A percentile compares a stretch with the other conserved stretches of the same genome.
Evolutionary conservation across 2,329 filamentous ascomycete species (phyloP).

Genomic region (Bimuria novae-zelandiae): DNA sequence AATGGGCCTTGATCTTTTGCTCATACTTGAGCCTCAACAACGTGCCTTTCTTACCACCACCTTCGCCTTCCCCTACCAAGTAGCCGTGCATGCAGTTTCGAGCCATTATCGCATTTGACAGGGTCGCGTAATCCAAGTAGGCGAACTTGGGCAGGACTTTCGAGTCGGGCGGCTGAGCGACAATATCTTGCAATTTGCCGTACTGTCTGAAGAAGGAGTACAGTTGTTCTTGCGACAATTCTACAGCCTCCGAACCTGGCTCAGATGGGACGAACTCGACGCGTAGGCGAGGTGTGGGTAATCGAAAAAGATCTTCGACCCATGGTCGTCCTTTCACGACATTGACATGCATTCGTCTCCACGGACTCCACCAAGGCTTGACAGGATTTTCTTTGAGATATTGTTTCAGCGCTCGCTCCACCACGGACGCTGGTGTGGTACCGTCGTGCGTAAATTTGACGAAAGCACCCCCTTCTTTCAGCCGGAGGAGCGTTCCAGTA

Average conservation of each 20-base stretch:
- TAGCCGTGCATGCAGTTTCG: conserved; percentile 92
- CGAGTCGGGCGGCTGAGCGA: conserved; percentile 80
- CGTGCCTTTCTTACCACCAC: conserved; percentile 77
- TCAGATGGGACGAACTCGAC: conserved; percentile 82
- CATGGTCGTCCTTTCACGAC: conserved; percentile 85
- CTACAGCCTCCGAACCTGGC: conserved; percentile 72
- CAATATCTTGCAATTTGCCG: conserved; percentile 87
- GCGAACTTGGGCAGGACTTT: conserved; percentile 83
- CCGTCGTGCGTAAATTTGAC: conserved; percentile 75
- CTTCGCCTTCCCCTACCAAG: conserved; percentile 66
- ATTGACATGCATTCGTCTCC: conserved; percentile 72
- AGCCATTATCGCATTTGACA: conserved; percentile 81
- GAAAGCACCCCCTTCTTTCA: conserved; percentile 92
- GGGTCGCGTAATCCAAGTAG: conserved; percentile 73
- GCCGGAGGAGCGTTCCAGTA: conserved; percentile 78
- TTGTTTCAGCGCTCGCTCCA: conserved; percentile 65
- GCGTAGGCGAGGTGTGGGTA: conserved; percentile 74
- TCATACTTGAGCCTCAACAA: conserved; percentile 83
- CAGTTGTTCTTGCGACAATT: conserved; percentile 82
- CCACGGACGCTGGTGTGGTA: conserved; percentile 54
- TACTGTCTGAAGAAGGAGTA: conserved; percentile 88
- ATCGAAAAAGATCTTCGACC: conserved; percentile 88
- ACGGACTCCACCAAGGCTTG: conserved; percentile 88
- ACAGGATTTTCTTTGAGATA: conserved; percentile 72
- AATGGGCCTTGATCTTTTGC: conserved; percentile 73